Conservation (phyloP, 2,329 filamentous ascomycete genomes). For the Fusarium temperatum region DNA sequence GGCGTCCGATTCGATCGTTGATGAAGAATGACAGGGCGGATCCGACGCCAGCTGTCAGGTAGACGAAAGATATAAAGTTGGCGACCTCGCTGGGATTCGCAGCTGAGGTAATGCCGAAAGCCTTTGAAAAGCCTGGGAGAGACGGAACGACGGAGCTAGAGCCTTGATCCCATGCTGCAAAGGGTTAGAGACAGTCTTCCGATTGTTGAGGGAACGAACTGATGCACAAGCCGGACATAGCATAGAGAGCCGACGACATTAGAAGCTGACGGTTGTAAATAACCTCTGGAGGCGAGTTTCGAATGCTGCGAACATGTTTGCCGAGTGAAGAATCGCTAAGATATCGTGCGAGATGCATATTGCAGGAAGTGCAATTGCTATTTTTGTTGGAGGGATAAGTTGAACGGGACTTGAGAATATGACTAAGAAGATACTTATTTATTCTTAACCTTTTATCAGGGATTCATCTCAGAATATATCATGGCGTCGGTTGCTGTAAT, state of each 20-base stretch:
- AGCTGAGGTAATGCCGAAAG: slow-evolving; percentile 20
- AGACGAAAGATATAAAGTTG: slow-evolving; percentile 30
- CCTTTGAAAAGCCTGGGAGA: slow-evolving; percentile 22
- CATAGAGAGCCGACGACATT: slow-evolving; percentile 14
- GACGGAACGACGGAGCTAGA: slow-evolving; percentile 29
- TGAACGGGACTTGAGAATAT: not conserved
- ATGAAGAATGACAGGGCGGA: slow-evolving; percentile 31
- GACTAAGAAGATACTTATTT: not conserved
- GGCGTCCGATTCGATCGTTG: slow-evolving; percentile 48
- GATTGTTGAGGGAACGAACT: not conserved
- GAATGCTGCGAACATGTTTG: slow-evolving; percentile 16
- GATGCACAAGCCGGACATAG: slow-evolving; percentile 27
- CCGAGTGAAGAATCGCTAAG: slow-evolving; percentile 10
- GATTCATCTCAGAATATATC: not conserved
- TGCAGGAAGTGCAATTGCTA: accelerated
- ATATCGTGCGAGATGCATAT: not conserved
- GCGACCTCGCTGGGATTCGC: slow-evolving; percentile 19
- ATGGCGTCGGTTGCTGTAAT: not conserved
- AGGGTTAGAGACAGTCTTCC: not conserved
- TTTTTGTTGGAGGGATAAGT: not conserved
- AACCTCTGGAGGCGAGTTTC: slow-evolving; percentile 21
- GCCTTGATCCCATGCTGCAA: slow-evolving; percentile 27
- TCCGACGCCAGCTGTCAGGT: slow-evolving; percentile 18
- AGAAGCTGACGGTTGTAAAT: slow-evolving; percentile 19
- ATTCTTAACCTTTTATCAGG: accelerated